Base-by-base conservation (phyloP, 228 moss, liverwort and hornwort genomes). In the Sphagnum fallax region DNA sequence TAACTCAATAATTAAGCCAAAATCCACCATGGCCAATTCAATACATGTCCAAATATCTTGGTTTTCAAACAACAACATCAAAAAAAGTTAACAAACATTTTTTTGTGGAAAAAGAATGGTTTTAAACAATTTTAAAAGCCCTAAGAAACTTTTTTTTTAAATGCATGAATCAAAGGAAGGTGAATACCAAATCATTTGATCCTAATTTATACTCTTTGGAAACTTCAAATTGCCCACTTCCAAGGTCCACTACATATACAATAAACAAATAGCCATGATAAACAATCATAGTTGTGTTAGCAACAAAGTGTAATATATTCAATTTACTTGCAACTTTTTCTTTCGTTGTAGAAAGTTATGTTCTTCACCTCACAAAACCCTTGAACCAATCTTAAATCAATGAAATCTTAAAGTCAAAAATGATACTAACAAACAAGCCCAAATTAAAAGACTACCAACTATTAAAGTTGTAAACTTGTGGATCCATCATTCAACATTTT, bases 111-210 rank as follows among this genome's bases (percentile, higher is more conserved):
- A 32, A 32, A 32, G 1, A 32, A 32, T 32, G 32, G 32, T 32
- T 32, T 32, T 32, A 32, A 32, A 32, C 32, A 32, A 32, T 32
- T 32, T 32, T 0, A 32, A 1, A 32, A 32, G 32, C 32, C 32
- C 32, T 32, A 1, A 32, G 16, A 16, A 32, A 32, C 1, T 32
- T 1, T 32, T 32, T 32, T 32, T 32, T 32, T 32, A 32, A 32
- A 32, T 32, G 32, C 32, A 32, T 32, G 32, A 32, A 32, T 32
- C 32, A 32, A 55, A 55, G 68, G 49, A 16, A 69, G 16, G 58
- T 50, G 14, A 12, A 47, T 74, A 94, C 92, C 84, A 90, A 75
- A 95, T 95, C 92, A 95, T 95, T 81, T 95, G 95, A 14, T 72
- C 70, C 67, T 86, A 32, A 32, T 32, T 83, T 32, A 95, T 77